Evolutionary conservation across 768 basidiomycete genomes (phyloP).

Genomic region (Dioszegia hungarica): DNA sequence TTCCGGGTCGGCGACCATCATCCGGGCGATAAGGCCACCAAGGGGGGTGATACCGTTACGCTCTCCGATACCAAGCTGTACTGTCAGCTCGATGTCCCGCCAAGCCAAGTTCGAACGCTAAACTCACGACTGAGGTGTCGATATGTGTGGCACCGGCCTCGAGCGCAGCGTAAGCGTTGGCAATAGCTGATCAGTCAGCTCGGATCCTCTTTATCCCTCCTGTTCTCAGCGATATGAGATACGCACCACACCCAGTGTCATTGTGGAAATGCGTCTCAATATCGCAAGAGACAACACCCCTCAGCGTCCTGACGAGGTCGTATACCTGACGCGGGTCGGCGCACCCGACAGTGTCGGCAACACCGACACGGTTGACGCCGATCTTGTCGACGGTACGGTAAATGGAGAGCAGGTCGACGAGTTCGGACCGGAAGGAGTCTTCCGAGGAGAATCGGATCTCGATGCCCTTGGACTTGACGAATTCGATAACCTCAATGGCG

Average conservation of each 20-base stretch:
- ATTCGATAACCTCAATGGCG: conserved; percentile 97
- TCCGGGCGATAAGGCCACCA: conserved; percentile 91
- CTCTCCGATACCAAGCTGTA: conserved; percentile 95
- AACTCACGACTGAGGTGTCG: conserved; percentile 65
- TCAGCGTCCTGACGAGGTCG: conserved; percentile 89
- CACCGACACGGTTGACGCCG: conserved; percentile 96
- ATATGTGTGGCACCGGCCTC: conserved; percentile 99
- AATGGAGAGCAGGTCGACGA: conserved; percentile 95
- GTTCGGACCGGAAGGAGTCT: conserved; percentile 98
- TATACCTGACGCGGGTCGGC: conserved; percentile 98
- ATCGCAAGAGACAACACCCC: conserved; percentile 94
- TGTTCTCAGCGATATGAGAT: too few species aligned
- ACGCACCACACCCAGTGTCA: conserved; percentile 84
- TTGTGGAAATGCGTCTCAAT: conserved; percentile 98
- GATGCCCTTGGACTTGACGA: conserved; percentile 98
- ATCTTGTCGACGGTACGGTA: conserved; percentile 99
- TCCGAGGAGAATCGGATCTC: conserved; percentile 99
- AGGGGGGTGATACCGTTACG: conserved; percentile 98
- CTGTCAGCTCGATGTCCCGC: too few species aligned
- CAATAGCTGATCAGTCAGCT: conserved; percentile 61
- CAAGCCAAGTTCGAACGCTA: too few species aligned
- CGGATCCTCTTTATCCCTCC: background rate
- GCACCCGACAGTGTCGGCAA: conserved; percentile 98
- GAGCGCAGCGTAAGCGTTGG: conserved; percentile 95
- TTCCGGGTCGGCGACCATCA: conserved; percentile 92